These are phyloP conservation scores for Lipomyces starkeyi DNA, from an alignment of 805 yeast species.

Conservation along the genomic window DNA sequence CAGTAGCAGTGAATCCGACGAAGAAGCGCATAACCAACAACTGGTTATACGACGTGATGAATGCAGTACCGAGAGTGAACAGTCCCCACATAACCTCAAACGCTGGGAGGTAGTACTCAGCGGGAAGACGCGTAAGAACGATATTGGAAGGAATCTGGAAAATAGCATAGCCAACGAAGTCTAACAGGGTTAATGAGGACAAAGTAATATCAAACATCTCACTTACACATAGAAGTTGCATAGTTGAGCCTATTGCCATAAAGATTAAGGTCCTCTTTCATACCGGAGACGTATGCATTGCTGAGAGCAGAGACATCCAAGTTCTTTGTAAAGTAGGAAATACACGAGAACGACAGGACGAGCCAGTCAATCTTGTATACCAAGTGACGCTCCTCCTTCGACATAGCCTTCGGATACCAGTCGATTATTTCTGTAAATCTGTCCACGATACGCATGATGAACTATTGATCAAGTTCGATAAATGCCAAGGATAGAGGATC, in stretches of 20 bases:
- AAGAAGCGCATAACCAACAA: constrained; percentile 49
- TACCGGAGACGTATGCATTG: constrained; percentile 72
- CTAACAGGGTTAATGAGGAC: neutral
- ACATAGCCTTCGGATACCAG: constrained; percentile 36
- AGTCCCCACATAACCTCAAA: constrained; percentile 52
- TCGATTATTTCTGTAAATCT: constrained; percentile 24
- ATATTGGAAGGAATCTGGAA: constrained; percentile 53
- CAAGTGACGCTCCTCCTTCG: constrained; percentile 56
- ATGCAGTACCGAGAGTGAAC: constrained; percentile 37
- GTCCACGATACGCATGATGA: neutral
- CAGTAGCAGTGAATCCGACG: constrained; percentile 52
- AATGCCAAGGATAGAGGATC: no score
- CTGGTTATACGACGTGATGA: constrained; percentile 44
- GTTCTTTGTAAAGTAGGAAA: constrained; percentile 72
- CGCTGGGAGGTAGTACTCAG: constrained; percentile 52
- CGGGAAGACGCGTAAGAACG: constrained; percentile 49
- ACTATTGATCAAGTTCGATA: neutral
- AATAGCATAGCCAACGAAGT: constrained; percentile 43
- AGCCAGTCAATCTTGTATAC: constrained; percentile 62
- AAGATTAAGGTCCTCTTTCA: constrained; percentile 61
- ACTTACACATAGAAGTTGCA: constrained; percentile 54
- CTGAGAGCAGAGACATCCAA: constrained; percentile 65
- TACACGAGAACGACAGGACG: constrained; percentile 61
- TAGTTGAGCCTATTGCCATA: constrained; percentile 66
- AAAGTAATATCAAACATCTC: constrained; percentile 32